Base-by-base conservation (phyloP, 331 rosid species). In the Saraca asoca region DNA sequence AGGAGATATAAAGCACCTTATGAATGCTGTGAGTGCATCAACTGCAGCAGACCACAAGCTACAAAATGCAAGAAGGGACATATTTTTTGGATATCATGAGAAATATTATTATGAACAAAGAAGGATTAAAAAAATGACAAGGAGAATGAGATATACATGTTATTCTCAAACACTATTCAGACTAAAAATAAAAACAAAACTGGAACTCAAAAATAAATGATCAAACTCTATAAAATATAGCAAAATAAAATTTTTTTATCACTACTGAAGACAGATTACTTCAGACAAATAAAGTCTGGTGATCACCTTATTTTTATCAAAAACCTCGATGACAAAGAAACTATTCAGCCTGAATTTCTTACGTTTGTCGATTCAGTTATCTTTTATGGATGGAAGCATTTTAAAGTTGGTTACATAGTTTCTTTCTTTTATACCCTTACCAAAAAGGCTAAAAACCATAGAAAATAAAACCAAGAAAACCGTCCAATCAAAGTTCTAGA, bases 41-140 rank as follows among this genome's bases (percentile, higher is more conserved):
- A 90, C 79, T 55, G 99, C 99, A 12, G 95, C 86, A 78, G 99
- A 86, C 97, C 95, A 94, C 76, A 94, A 91, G 20, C 98, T 93
- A 79, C 83, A 78, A 81, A 63, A 79, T 61, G 62, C 72, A 56
- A 54, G n/a, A n/a, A 58, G 29, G 44, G 51, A 51, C 31, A 24
- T 1, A 24, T 24, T 24, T 24, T 24, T 24, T 24, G 3, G 31
- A 24, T 24, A 24, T 24, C 2, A 24, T 1, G 31, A 24, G 31
- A 24, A 24, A 24, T 24, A 24, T 24, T 1, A 24, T 24, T 1
- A 24, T 24, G 31, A 24, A 24, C 3, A 24, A 24, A 24, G 31
- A 3, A 24, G 2, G 3, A 24, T 24, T 24, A 68, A 53, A 13
- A 65, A 59, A 65, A 59, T 52, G 44, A 58, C 31, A 24, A 3